Conservation (phyloP, 495 filamentous ascomycete species). For the Penicillium pulvis region DNA sequence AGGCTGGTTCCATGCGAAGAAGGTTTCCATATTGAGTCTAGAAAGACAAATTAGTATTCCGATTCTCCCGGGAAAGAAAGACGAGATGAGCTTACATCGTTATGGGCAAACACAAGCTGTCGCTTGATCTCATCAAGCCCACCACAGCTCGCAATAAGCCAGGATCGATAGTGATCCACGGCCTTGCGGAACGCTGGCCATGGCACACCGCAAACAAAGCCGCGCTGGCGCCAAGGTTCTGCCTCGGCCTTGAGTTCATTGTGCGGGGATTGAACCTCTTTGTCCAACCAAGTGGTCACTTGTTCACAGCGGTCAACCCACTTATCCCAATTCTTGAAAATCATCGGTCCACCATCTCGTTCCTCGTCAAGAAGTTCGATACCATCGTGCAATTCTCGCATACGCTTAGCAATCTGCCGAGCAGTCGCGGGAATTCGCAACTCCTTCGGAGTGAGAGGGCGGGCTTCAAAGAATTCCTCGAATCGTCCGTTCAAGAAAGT, state of each 20-base stretch:
- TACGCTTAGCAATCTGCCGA: slow-evolving; percentile 95
- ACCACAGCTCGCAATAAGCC: slow-evolving; percentile 72
- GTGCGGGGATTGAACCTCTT: slow-evolving; percentile 55
- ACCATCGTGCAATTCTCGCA: slow-evolving; percentile 94
- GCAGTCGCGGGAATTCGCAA: slow-evolving; percentile 80
- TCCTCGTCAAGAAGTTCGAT: slow-evolving; percentile 83
- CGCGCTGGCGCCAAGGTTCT: slow-evolving; percentile 65
- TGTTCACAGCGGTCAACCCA: slow-evolving; percentile 83
- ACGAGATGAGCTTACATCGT: slow-evolving; percentile 74
- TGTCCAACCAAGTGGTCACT: slow-evolving; percentile 75
- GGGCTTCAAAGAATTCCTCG: slow-evolving; percentile 87
- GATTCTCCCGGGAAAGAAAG: background rate
- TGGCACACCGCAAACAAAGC: slow-evolving; percentile 79
- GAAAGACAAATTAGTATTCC: slow-evolving; percentile 17
- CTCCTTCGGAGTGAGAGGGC: slow-evolving; percentile 73
- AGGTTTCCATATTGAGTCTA: slow-evolving; percentile 99
- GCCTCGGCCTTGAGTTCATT: slow-evolving; percentile 35
- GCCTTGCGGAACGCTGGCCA: slow-evolving; percentile 78
- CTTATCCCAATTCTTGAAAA: slow-evolving; percentile 94
- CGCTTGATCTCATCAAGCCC: slow-evolving; percentile 65
- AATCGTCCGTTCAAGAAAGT: slow-evolving; percentile 97
- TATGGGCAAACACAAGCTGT: slow-evolving; percentile 90
- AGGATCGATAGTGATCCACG: slow-evolving; percentile 76
- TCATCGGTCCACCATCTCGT: slow-evolving; percentile 72
- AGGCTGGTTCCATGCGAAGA: slow-evolving; percentile 79